These are phyloP conservation scores for Dactylellina sp. DNA, from an alignment of 2,329 filamentous ascomycete genomes.

Conservation along the genomic window DNA sequence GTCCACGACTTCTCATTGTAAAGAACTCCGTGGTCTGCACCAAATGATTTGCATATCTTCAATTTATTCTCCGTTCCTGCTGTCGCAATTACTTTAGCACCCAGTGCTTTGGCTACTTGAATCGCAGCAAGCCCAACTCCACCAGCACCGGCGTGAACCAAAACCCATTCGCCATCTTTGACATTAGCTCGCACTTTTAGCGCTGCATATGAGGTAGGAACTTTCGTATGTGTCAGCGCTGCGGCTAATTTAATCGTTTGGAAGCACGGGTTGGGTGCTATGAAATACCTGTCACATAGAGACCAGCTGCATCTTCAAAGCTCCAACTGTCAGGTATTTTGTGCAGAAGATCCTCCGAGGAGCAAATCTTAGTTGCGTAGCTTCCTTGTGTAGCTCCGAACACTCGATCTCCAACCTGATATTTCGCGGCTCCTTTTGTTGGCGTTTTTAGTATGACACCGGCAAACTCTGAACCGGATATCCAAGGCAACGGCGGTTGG, in stretches of 20 bases:
- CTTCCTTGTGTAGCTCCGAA: constrained; percentile 89
- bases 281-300: constrained; percentile 77
- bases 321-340: constrained; percentile 84
- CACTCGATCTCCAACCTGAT: constrained; percentile 81
- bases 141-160: constrained; percentile 91
- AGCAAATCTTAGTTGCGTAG: constrained; percentile 81
- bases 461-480: constrained; percentile 84
- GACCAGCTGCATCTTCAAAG: constrained; percentile 83
- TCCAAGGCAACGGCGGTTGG: constrained; percentile 60
- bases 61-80: constrained; percentile 84
- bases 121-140: constrained; percentile 92
- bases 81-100: constrained; percentile 92
- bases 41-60: constrained; percentile 80
- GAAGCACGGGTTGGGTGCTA: background rate
- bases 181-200: constrained; percentile 82
- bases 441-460: constrained; percentile 79
- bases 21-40: constrained; percentile 84
- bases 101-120: constrained; percentile 91
- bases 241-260: background rate
- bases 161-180: constrained; percentile 83
- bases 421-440: constrained; percentile 68
- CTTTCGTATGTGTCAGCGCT: constrained; percentile 62
- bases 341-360: constrained; percentile 74
- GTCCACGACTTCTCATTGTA: constrained; percentile 76
- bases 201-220: constrained; percentile 87